Evolutionary conservation across 2,329 filamentous ascomycete genomes (phyloP).

Genomic region (Orbilia brochopaga): DNA sequence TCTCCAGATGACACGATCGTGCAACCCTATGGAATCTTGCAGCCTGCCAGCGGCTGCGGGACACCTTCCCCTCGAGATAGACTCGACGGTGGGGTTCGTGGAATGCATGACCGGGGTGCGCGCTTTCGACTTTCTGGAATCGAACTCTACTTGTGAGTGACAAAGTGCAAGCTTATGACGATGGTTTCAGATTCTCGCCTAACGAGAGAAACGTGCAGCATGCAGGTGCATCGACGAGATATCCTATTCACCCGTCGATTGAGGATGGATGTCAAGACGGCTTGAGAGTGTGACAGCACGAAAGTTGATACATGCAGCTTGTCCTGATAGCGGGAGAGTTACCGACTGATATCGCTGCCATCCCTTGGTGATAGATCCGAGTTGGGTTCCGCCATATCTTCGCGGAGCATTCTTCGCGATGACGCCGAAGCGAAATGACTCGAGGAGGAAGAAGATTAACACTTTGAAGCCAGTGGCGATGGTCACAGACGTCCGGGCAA

Average conservation of each 20-base stretch:
- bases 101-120: conserved; percentile 12
- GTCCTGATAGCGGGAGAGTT: conserved; percentile 33
- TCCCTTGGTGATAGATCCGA: conserved; percentile 2
- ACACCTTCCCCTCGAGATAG: conserved; percentile 13
- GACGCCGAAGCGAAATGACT: conserved; percentile 48
- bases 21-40: conserved; percentile 38
- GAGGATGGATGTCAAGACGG: conserved; percentile 29
- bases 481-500: not conserved
- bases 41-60: conserved; percentile 34
- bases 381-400: conserved; percentile 32
- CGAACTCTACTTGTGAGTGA: conserved; percentile 29
- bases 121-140: conserved; percentile 37
- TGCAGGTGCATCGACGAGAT: conserved; percentile 9
- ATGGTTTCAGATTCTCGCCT: conserved; percentile 47
- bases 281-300: conserved; percentile 48
- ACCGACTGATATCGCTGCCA: conserved; percentile 33
- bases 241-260: conserved; percentile 7
- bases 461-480: not conserved
- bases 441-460: conserved; percentile 28
- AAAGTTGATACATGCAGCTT: conserved; percentile 11
- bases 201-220: conserved; percentile 34
- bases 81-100: not conserved
- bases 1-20: conserved; percentile 32
- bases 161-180: conserved; percentile 31
- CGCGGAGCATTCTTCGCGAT: conserved; percentile 43